A percentile compares a stretch with the other conserved stretches of the same genome.
phyloP scores from a whole-genome alignment of 345 rosid species.

The Raphanus sativus region DNA sequence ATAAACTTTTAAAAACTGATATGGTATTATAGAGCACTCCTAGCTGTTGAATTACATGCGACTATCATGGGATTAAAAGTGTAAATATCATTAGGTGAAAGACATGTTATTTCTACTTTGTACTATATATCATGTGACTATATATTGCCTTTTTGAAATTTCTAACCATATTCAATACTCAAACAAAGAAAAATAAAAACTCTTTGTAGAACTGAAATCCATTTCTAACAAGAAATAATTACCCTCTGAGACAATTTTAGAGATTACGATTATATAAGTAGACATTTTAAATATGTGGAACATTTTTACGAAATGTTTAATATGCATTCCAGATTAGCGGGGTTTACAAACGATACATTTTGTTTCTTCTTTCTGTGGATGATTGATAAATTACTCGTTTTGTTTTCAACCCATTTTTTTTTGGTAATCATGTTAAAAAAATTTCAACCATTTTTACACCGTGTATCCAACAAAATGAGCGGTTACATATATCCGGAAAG shows the following conservation, averaged over 20 bases:
- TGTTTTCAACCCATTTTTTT: not conserved
- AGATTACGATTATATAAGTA: no score
- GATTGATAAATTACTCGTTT: not conserved
- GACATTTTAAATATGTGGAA: no score
- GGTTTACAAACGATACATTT: no score
- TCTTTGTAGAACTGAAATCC: not conserved
- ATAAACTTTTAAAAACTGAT: conserved; percentile 16
- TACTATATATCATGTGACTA: not conserved
- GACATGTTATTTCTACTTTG: not conserved
- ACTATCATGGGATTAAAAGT: not conserved
- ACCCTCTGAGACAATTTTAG: not conserved
- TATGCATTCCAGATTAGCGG: no score
- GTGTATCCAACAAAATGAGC: not conserved
- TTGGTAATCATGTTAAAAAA: no score
- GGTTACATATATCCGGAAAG: not conserved
- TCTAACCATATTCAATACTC: not conserved
- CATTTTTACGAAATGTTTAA: no score
- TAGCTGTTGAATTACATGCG: not conserved
- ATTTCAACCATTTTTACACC: not conserved
- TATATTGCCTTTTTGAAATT: not conserved
- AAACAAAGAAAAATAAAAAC: not conserved
- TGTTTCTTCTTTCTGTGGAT: no score
- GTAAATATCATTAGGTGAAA: conserved; percentile 22
- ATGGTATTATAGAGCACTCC: not conserved
- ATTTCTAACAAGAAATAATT: not conserved